These are phyloP conservation scores for Suhomyces yuchorum DNA, from an alignment of 1,139 yeast species.

Conservation along the genomic window DNA sequence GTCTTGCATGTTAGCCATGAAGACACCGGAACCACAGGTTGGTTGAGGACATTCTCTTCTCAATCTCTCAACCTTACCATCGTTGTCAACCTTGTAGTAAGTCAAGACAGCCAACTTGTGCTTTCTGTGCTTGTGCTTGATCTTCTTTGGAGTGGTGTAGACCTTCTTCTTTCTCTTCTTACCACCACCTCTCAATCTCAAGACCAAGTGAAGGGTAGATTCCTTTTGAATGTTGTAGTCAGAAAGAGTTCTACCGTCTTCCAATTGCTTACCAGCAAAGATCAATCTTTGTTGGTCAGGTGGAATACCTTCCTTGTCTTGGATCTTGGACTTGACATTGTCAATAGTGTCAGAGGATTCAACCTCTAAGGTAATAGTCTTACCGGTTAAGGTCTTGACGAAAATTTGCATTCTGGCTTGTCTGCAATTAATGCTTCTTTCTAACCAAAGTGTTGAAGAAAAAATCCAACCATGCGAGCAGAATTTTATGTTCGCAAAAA, in stretches of 20 bases:
- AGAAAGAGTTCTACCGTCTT: constrained; percentile 97
- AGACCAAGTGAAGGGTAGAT: constrained; percentile 95
- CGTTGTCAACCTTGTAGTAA: constrained; percentile 98
- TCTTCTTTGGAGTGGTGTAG: constrained; percentile 99
- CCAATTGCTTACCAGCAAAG: constrained; percentile 99
- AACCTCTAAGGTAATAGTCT: constrained; percentile 98
- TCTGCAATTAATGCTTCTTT: constrained; percentile 54
- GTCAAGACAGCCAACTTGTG: constrained; percentile 98
- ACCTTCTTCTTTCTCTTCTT: constrained; percentile 99
- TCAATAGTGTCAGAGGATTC: constrained; percentile 99
- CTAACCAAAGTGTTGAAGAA: constrained; percentile 39
- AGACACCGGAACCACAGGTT: constrained; percentile 98
- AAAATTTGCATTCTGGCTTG: constrained; percentile 90
- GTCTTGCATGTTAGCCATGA: constrained; percentile 99
- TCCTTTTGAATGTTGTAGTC: constrained; percentile 99
- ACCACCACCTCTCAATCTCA: constrained; percentile 99
- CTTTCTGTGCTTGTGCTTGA: constrained; percentile 99
- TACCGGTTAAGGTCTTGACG: constrained; percentile 98
- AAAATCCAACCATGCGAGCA: background rate
- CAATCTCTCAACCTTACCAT: constrained; percentile 97
- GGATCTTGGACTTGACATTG: constrained; percentile 98
- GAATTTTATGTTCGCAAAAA: background rate
- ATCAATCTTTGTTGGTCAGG: constrained; percentile 99
- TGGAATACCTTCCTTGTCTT: constrained; percentile 99
- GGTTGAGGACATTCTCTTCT: constrained; percentile 97